Evolutionary conservation across 345 rosid species (phyloP).

Genomic region (Brassica rapa): DNA sequence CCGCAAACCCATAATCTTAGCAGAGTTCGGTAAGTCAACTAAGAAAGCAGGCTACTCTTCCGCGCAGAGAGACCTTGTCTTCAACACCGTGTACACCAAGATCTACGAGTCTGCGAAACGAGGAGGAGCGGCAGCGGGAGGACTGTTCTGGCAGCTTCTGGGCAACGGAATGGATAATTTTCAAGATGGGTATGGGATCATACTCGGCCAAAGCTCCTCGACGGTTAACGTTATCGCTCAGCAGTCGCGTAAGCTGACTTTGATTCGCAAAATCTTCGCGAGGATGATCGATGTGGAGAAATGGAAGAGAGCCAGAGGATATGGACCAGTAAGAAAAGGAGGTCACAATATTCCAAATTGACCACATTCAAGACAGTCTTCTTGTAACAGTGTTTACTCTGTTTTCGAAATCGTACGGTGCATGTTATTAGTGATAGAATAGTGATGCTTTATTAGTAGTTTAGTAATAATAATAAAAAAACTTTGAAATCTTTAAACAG

Average conservation of each 20-base stretch:
- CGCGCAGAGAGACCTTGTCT: slow-evolving; percentile 63
- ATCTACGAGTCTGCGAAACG: slow-evolving; percentile 72
- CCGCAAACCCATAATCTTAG: slow-evolving; percentile 67
- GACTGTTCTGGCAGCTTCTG: slow-evolving; percentile 93
- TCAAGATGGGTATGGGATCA: slow-evolving; percentile 84
- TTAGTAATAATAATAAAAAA: not conserved
- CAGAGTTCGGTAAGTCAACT: slow-evolving; percentile 82
- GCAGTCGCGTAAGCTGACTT: slow-evolving; percentile 67
- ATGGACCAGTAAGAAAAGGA: slow-evolving; percentile 42
- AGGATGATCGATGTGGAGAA: slow-evolving; percentile 61
- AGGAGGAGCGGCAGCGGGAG: slow-evolving; percentile 87
- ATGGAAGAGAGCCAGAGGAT: slow-evolving; percentile 69
- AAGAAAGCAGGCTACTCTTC: slow-evolving; percentile 54
- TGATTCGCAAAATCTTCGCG: slow-evolving; percentile 62
- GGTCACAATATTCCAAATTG: slow-evolving; percentile 31
- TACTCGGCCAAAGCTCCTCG: slow-evolving; percentile 60
- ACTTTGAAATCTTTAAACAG: not conserved
- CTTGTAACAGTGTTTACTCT: slow-evolving; percentile 15
- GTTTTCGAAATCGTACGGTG: slow-evolving; percentile 12
- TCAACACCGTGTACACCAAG: slow-evolving; percentile 64
- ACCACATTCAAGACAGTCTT: not conserved
- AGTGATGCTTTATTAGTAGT: not conserved
- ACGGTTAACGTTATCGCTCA: slow-evolving; percentile 65
- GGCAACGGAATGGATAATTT: slow-evolving; percentile 73
- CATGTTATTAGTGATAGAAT: slow-evolving; percentile 32